phyloP scores from a whole-genome alignment of 768 basidiomycete genomes.

The Tremella fuciformis region DNA sequence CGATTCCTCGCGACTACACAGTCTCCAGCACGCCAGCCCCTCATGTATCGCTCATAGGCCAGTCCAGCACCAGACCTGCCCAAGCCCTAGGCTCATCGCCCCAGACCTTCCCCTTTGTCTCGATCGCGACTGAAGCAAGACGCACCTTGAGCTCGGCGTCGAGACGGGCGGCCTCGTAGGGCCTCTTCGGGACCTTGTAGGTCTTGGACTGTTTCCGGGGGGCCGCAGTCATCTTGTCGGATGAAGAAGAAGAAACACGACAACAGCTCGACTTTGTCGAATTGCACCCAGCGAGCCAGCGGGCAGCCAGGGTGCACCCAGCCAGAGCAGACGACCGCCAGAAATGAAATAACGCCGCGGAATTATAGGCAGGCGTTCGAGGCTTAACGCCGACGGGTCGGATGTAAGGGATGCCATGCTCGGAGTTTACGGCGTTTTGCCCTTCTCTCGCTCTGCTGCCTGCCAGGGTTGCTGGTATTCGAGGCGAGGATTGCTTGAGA shows the following conservation, averaged over 20 bases:
- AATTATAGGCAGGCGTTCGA: slow-evolving; percentile 4
- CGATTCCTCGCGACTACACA: too few relatives aligned
- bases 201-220: slow-evolving; percentile 53
- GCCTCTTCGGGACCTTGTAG: slow-evolving; percentile 98
- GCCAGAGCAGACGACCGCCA: not conserved
- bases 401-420: not conserved
- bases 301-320: slow-evolving; percentile 5
- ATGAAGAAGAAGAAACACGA: slow-evolving; percentile 9
- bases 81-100: not conserved
- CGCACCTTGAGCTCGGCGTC: slow-evolving; percentile 97
- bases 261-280: too few relatives aligned
- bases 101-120: not conserved
- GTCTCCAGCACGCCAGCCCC: too few relatives aligned
- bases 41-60: not conserved
- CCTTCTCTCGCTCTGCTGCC: too few relatives aligned
- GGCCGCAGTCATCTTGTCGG: slow-evolving; percentile 44
- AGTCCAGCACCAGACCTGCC: not conserved
- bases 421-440: too few relatives aligned
- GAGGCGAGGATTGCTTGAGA: too few relatives aligned
- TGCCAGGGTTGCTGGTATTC: too few relatives aligned
- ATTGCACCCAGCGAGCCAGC: not conserved
- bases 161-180: slow-evolving; percentile 96
- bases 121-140: slow-evolving; percentile 10
- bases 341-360: slow-evolving; percentile 18
- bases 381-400: slow-evolving; percentile 9